A percentile compares a stretch with the other conserved stretches of the same genome.
These are phyloP conservation scores for Paecilomyces dactylethromorphus DNA, from an alignment of 2,329 filamentous ascomycete genomes.

Conservation along the genomic window DNA sequence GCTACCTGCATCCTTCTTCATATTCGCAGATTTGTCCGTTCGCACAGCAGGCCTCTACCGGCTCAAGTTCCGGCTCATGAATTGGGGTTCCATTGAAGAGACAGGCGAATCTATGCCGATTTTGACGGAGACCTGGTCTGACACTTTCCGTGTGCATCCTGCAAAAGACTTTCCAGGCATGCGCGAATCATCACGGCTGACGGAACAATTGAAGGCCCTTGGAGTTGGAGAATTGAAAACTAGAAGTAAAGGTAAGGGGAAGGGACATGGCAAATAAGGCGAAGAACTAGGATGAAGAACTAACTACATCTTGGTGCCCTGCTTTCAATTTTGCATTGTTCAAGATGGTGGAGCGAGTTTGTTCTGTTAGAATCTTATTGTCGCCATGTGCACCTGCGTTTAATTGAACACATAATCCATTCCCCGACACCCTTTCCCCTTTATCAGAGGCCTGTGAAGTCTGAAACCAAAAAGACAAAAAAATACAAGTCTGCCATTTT, in stretches of 20 bases:
- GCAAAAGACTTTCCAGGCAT: conserved; percentile 41
- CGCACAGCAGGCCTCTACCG: conserved; percentile 39
- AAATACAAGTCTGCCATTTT: background rate
- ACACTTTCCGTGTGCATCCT: conserved; percentile 35
- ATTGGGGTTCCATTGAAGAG: conserved; percentile 29
- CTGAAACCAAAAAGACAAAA: background rate
- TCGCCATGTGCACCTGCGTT: too few relatives aligned
- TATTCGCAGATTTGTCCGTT: conserved; percentile 43
- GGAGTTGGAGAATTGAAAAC: conserved; percentile 37
- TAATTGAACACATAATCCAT: too few relatives aligned
- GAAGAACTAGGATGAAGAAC: background rate
- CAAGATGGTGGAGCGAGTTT: too few relatives aligned
- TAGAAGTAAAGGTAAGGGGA: conserved; percentile 28
- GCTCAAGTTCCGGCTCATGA: conserved; percentile 41
- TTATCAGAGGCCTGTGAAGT: too few relatives aligned
- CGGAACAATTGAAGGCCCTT: conserved; percentile 32
- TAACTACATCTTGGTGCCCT: background rate
- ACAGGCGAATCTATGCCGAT: conserved; percentile 30
- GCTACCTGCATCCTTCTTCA: conserved; percentile 39
- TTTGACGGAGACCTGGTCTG: conserved; percentile 33
- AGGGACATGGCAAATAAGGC: conserved; percentile 20
- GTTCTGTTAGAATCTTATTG: too few relatives aligned
- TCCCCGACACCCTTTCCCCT: too few relatives aligned
- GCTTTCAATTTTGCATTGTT: background rate
- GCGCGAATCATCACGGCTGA: conserved; percentile 32